Evolutionary conservation across 345 rosid genomes (phyloP), one percentile per base, ranked within the genome.

Genomic region (Syzygium jambos): DNA sequence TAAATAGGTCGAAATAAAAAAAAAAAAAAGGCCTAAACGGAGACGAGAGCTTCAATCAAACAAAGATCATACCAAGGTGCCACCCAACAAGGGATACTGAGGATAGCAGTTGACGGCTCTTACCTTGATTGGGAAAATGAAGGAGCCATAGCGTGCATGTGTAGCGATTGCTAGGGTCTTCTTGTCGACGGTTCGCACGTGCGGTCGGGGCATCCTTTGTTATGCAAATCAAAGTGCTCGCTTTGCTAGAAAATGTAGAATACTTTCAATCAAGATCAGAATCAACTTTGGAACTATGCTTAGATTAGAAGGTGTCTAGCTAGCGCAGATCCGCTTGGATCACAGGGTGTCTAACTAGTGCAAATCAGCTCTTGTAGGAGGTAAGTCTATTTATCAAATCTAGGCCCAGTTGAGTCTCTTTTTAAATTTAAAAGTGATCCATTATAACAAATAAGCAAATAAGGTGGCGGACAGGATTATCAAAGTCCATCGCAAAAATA

Each of bases 41-140:
- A n/a, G 73, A 61, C 73, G 5, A 13, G 73, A 61, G 34, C 19
- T 61, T 61, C 34, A 30, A 61, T 61, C 34, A n/a, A 61, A 61
- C 14, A 15, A 13, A 61, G 19, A 14, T n/a, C 73, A 5, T 6
- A 1, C 2, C 68, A 0, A 3, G 19, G 0, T 0, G 3, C 34
- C 34, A 16, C 73, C 73, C 13, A 6, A 61, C 0, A 6, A 1
- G 1, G 30, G 34, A 59, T 59, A 27, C 12, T 59, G 68, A 27
- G 68, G 30, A 59, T 12, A 25, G 11, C 63, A 6, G 10, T 4
- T 11, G 29, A 57, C 1, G 63, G 63, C 0, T 65, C 78, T 65
- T 65, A 29, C 8, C 34, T 17, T 65, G 2, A 30, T 29, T 41
- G 78, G 78, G 41, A 29, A n/a, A 61, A 61, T 29, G 77, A 2